Evolutionary conservation across 441 rosid species (phyloP).

Genomic region (Metrosideros polymorpha): DNA sequence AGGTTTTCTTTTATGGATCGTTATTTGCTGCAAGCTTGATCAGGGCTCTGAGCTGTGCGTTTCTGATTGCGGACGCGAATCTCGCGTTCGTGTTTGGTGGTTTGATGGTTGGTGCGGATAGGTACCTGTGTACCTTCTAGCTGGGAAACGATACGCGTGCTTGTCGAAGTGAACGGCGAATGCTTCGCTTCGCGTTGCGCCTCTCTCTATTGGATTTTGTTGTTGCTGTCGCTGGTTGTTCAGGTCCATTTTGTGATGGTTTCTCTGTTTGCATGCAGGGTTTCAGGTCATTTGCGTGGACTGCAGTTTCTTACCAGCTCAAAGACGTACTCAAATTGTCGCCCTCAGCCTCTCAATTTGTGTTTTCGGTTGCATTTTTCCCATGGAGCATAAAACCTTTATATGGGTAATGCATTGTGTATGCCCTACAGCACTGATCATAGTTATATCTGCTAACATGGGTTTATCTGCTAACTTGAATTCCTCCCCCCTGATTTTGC

Average conservation of each 20-base stretch:
- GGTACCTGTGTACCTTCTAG: background rate
- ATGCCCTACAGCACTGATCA: background rate
- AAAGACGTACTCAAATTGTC: slow-evolving; percentile 83
- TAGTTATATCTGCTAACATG: background rate
- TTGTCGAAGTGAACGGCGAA: background rate
- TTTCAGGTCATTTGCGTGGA: slow-evolving; percentile 95
- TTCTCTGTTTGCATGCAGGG: slow-evolving; percentile 40
- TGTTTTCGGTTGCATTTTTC: slow-evolving; percentile 64
- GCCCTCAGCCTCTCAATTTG: slow-evolving; percentile 95
- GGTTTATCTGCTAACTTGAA: background rate
- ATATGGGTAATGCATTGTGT: slow-evolving; percentile 50
- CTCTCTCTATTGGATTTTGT: background rate
- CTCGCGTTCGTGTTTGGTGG: background rate
- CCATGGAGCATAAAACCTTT: slow-evolving; percentile 97
- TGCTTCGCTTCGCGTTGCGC: background rate
- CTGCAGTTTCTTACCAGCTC: slow-evolving; percentile 91
- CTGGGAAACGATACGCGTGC: background rate
- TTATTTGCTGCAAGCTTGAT: background rate
- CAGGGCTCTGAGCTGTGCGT: background rate
- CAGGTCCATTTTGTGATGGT: background rate
- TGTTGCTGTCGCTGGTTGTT: background rate
- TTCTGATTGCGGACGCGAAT: background rate
- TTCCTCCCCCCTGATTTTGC: background rate
- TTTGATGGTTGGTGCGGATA: background rate
- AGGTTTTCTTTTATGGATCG: background rate